A percentile compares a stretch with the other conserved stretches of the same genome.
Conservation (phyloP, 2,329 filamentous ascomycete genomes). For the Ceratocystis variospora region DNA sequence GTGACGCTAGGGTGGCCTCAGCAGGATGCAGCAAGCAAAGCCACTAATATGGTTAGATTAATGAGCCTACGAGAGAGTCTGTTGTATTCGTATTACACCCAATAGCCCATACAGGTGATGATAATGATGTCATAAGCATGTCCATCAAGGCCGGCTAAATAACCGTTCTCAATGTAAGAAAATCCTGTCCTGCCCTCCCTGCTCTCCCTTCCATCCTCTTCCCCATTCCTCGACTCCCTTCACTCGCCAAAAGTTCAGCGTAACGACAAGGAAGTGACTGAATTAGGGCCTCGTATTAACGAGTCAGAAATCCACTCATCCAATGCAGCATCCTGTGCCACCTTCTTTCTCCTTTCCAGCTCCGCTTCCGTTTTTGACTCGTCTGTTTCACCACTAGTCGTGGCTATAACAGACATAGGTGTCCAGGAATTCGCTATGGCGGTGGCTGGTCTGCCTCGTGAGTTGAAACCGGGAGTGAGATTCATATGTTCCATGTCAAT, state of each 20-base stretch:
- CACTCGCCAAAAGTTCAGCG: not conserved
- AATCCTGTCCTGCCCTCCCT: not conserved
- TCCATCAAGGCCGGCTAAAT: not conserved
- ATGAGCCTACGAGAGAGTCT: not conserved
- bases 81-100: not conserved
- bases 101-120: not conserved
- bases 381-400: not conserved
- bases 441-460: not conserved
- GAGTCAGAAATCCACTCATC: constrained; percentile 15
- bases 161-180: not conserved
- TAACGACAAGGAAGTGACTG: constrained; percentile 9
- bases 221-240: no score
- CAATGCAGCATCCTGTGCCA: constrained; percentile 10
- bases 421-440: not conserved
- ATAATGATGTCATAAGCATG: not conserved
- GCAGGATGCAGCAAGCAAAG: not conserved
- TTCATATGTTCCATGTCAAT: constrained; percentile 10
- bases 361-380: not conserved
- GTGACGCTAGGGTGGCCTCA: not conserved
- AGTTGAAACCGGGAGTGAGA: not conserved
- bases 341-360: not conserved
- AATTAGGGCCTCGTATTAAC: constrained; percentile 6
- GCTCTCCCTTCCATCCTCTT: no score
- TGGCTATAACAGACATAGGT: not conserved
- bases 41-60: not conserved